Evolutionary conservation across 2,329 filamentous ascomycete species (phyloP).

Genomic region (Pseudocercospora pini-densiflorae): DNA sequence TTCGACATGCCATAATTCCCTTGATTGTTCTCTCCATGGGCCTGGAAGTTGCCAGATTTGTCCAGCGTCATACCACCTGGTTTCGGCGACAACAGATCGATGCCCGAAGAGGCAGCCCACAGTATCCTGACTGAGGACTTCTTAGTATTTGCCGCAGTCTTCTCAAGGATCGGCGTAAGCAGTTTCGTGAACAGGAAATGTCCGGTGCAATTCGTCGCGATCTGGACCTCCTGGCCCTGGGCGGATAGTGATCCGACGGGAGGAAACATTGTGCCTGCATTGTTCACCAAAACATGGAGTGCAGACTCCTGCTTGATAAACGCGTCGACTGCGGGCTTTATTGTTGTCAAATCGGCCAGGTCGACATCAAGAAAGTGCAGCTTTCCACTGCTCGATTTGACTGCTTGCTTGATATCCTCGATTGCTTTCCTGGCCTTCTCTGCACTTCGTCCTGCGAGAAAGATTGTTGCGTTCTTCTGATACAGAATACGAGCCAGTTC

Average conservation of each 20-base stretch:
- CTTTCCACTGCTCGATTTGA: constrained; percentile 45
- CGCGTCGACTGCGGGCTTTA: constrained; percentile 40
- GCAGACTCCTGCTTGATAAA: constrained; percentile 43
- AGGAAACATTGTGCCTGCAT: constrained; percentile 40
- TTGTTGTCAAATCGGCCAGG: constrained; percentile 41
- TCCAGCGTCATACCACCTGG: constrained; percentile 22
- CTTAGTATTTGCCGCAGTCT: constrained; percentile 31
- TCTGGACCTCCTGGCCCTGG: constrained; percentile 41
- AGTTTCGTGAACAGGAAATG: constrained; percentile 40
- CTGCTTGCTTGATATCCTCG: constrained; percentile 44
- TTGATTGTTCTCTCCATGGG: constrained; percentile 5
- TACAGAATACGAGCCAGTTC: constrained; percentile 61
- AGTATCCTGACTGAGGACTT: constrained; percentile 36
- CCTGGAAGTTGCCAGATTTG: background rate
- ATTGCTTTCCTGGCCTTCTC: constrained; percentile 54
- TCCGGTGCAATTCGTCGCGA: constrained; percentile 43
- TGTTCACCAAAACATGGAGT: constrained; percentile 49
- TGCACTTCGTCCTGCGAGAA: constrained; percentile 56
- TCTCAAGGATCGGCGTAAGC: constrained; percentile 37
- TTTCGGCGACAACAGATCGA: constrained; percentile 27
- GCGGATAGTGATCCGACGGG: constrained; percentile 40
- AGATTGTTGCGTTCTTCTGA: constrained; percentile 58
- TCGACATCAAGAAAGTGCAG: constrained; percentile 56
- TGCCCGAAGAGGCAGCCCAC: constrained; percentile 37
- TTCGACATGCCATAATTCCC: constrained; percentile 37